Base-by-base conservation (phyloP, 2,329 filamentous ascomycete genomes). In the Whalleya microplaca region DNA sequence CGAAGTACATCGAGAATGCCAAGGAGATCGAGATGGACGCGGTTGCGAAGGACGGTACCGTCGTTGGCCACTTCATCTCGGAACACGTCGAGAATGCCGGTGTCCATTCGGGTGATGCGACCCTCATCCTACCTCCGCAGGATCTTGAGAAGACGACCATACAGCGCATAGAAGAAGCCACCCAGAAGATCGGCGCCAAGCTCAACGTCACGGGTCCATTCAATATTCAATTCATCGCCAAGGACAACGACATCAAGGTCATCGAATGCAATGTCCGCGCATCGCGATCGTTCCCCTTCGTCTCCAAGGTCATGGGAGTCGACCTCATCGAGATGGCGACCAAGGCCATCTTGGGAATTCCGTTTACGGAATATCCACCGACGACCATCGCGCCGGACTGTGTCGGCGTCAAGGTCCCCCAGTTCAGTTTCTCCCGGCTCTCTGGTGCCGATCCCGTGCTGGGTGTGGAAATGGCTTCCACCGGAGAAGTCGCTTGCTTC, bases 21-120 rank as follows among this genome's bases (percentile, higher is more conserved):
- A 98, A 99, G 81, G 95, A 99, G 75, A 98, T 99, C 62, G 95
- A 99, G 76, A 98, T 99, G 95, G 95, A 99, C 68, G 95, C 95
- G 41, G 95, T 99, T 44, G 95, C 94, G 51, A 89, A 88, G 68
- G 89, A 96, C 66, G 95, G 95, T 70, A 88, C 84, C 52, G 90
- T 98, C 76, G 86, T 97, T 55, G 92, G 94, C 12, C 95, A 98
- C 74, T 98, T 98, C 76, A 91, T 99, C 71, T 98, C 94, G 0
- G 95, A 99, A 80, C 95, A 99, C 74, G 95, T 99, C 42, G 95
- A 99, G 76, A 98, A 98, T 67, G 95, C 95, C 19, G 95, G 95
- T 80, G 95, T 99, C 9, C 95, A 99, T 78, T 99, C 95, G 61
- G 95, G 95, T 77, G 95, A 99, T 71, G 95, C 95, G 23, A 99